Evolutionary conservation across 345 rosid species (phyloP).

Genomic region (Melaleuca alternifolia): DNA sequence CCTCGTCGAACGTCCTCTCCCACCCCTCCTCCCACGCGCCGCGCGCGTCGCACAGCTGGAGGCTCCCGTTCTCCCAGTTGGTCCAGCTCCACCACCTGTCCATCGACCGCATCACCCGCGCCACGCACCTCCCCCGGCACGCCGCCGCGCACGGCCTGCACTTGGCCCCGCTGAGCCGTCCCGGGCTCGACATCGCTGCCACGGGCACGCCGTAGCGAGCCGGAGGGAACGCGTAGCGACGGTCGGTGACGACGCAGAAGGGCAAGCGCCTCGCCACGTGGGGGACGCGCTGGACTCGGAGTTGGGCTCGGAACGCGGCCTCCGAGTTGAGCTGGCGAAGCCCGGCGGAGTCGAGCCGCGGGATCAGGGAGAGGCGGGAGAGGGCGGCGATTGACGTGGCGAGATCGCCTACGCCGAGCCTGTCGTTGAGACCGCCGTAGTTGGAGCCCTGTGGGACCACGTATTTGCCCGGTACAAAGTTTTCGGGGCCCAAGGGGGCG

Average conservation of each 20-base stretch:
- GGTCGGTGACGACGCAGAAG: constrained; percentile 66
- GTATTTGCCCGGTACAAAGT: constrained; percentile 51
- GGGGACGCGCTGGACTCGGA: constrained; percentile 36
- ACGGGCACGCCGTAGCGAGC: constrained; percentile 70
- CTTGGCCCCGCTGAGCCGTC: constrained; percentile 92
- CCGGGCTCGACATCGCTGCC: constrained; percentile 55
- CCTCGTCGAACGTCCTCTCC: constrained; percentile 52
- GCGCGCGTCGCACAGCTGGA: constrained; percentile 63
- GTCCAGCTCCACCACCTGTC: constrained; percentile 82
- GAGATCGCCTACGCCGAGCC: constrained; percentile 75
- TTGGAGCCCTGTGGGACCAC: constrained; percentile 73
- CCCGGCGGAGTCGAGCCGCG: constrained; percentile 51
- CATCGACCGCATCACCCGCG: constrained; percentile 35
- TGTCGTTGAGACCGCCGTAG: constrained; percentile 93
- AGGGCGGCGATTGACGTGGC: constrained; percentile 56
- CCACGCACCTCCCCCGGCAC: constrained; percentile 55
- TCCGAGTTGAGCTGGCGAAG: constrained; percentile 67
- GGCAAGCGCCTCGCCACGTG: constrained; percentile 38
- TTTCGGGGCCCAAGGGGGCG: constrained; percentile 44
- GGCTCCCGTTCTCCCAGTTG: constrained; percentile 49
- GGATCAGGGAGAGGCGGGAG: constrained; percentile 69
- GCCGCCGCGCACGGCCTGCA: constrained; percentile 74
- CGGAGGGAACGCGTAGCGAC: constrained; percentile 63
- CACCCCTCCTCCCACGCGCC: constrained; percentile 62
- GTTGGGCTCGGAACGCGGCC: constrained; percentile 72